Evolutionary conservation across 225 moss, liverwort and hornwort species (phyloP).

Genomic region (Physcomitrium patens): DNA sequence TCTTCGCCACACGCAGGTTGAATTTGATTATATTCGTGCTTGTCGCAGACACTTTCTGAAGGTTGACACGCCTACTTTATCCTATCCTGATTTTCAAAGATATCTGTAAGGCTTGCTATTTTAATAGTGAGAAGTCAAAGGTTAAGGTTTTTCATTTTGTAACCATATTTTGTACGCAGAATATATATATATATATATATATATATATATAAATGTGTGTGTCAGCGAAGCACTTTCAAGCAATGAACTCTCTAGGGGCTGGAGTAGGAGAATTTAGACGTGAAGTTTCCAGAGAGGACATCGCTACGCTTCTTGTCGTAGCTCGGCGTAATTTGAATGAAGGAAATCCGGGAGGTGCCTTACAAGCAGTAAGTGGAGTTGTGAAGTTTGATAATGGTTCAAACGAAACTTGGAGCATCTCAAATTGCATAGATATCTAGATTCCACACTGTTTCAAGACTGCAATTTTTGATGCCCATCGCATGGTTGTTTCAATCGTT

Average conservation of each 20-base stretch:
- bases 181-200: background rate
- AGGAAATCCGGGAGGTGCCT: slow-evolving; percentile 76
- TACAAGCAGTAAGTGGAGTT: slow-evolving; percentile 82
- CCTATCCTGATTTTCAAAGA: background rate
- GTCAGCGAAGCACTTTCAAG: slow-evolving; percentile 6
- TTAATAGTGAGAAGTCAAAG: background rate
- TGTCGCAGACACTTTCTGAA: slow-evolving; percentile 8
- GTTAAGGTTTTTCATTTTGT: slow-evolving; percentile 19
- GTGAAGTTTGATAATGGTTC: background rate
- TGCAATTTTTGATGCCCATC: slow-evolving; percentile 22
- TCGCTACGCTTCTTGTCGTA: slow-evolving; percentile 70
- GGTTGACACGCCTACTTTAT: background rate
- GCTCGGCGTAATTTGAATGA: slow-evolving; percentile 74
- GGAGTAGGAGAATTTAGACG: slow-evolving; percentile 37
- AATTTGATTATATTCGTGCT: background rate
- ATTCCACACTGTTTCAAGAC: background rate
- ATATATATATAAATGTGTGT: slow-evolving; percentile 60
- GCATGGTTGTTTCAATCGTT: slow-evolving; percentile 22
- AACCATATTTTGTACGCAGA: slow-evolving; percentile 23
- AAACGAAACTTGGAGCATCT: slow-evolving; percentile 14
- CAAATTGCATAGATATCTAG: background rate
- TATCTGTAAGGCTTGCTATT: background rate
- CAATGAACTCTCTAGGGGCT: slow-evolving; percentile 41
- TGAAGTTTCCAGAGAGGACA: slow-evolving; percentile 50
- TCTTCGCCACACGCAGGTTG: background rate